Conservation (phyloP, 2,329 filamentous ascomycete genomes). For the Xylariaceae sp. region DNA sequence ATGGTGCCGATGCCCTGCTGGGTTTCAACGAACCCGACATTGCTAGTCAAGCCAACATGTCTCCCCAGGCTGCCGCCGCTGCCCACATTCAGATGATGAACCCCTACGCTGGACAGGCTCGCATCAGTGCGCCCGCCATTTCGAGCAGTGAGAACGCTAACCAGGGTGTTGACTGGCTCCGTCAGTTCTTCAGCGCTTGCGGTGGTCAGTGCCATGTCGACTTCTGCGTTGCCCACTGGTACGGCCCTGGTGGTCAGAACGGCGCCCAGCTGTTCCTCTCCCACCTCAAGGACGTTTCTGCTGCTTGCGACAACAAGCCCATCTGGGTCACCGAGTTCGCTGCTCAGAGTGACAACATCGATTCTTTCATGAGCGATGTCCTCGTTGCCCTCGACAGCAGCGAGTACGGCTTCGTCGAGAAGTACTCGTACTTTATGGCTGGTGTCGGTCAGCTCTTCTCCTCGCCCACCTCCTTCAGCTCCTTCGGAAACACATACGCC, state of each 20-base stretch:
- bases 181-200: slow-evolving; percentile 49
- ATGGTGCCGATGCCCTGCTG: slow-evolving; percentile 53
- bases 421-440: slow-evolving; percentile 56
- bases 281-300: slow-evolving; percentile 46
- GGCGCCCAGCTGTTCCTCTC: slow-evolving; percentile 47
- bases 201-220: slow-evolving; percentile 48
- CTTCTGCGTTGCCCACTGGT: slow-evolving; percentile 62
- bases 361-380: slow-evolving; percentile 46
- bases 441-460: slow-evolving; percentile 39
- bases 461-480: slow-evolving; percentile 38
- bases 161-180: slow-evolving; percentile 54
- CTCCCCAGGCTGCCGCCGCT: slow-evolving; percentile 46
- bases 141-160: slow-evolving; percentile 50
- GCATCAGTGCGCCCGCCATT: slow-evolving; percentile 55
- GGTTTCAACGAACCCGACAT: slow-evolving; percentile 70
- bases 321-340: slow-evolving; percentile 64
- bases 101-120: slow-evolving; percentile 47
- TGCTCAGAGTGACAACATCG: slow-evolving; percentile 41
- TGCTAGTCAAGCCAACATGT: slow-evolving; percentile 53
- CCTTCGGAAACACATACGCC: slow-evolving; percentile 47
- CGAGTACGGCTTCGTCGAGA: slow-evolving; percentile 45
- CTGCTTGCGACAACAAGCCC: slow-evolving; percentile 43
- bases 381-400: slow-evolving; percentile 45
- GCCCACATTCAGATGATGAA: slow-evolving; percentile 52
- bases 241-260: slow-evolving; percentile 41